A percentile compares a stretch with the other conserved stretches of the same genome.
Conservation (phyloP, 23 red algal genomes). For the Agarophyton chilense region DNA sequence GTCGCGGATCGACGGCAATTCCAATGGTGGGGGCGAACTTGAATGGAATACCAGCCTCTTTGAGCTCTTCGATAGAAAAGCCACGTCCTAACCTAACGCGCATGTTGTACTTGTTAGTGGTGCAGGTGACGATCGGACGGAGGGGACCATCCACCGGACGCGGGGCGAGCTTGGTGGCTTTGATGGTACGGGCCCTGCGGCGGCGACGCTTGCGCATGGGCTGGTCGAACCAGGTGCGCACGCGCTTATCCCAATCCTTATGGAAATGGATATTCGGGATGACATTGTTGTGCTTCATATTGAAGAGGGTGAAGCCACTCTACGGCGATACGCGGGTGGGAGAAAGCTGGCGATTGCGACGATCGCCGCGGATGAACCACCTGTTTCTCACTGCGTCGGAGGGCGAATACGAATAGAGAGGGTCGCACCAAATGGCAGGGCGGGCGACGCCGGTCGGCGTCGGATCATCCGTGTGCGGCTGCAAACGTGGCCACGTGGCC, state of each 20-base stretch:
- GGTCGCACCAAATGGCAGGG: not conserved
- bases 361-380: too few relatives aligned
- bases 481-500: not conserved
- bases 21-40: constrained; percentile 87
- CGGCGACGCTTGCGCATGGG: constrained; percentile 98
- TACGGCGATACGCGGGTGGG: not conserved
- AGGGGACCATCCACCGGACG: constrained; percentile 88
- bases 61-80: constrained; percentile 96
- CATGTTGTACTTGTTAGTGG: constrained; percentile 92
- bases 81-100: constrained; percentile 85
- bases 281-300: constrained; percentile 95
- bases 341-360: not conserved
- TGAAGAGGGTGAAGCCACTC: not conserved
- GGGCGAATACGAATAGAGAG: too few relatives aligned
- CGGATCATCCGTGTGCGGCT: not conserved
- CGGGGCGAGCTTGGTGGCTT: constrained; percentile 83
- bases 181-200: constrained; percentile 69
- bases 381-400: too few relatives aligned
- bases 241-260: constrained; percentile 98
- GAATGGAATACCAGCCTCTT: constrained; percentile 80
- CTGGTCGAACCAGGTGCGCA: constrained; percentile 99
- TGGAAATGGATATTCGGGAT: constrained; percentile 94
- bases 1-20: constrained; percentile 94
- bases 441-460: constrained; percentile 29
- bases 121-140: constrained; percentile 93